Evolutionary conservation across 331 rosid genomes (phyloP).

Genomic region (Cydonia oblonga): DNA sequence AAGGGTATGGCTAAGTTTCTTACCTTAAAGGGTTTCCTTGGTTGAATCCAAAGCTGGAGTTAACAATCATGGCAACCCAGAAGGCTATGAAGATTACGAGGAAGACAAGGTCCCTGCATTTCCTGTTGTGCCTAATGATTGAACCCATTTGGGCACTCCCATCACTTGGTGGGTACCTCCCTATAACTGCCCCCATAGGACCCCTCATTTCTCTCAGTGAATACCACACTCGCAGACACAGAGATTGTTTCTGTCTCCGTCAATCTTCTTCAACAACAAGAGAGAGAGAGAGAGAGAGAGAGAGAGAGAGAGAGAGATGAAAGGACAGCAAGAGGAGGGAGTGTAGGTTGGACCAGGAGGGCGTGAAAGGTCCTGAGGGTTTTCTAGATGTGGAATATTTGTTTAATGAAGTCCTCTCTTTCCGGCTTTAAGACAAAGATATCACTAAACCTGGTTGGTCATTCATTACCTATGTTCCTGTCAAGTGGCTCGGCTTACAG

Average conservation of each 20-base stretch:
- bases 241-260: neutral
- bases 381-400: conserved; percentile 25
- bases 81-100: conserved; percentile 73
- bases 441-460: neutral
- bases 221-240: neutral
- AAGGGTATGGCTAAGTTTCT: conserved; percentile 10
- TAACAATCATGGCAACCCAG: conserved; percentile 95
- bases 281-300: neutral
- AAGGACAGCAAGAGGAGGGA: neutral
- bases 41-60: conserved; percentile 95
- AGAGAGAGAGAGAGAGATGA: neutral
- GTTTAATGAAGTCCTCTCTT: neutral
- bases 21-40: conserved; percentile 88
- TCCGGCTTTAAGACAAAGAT: conserved; percentile 23
- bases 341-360: neutral
- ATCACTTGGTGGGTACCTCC: conserved; percentile 90
- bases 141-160: conserved; percentile 66
- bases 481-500: conserved; percentile 3
- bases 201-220: conserved; percentile 54
- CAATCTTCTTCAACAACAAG: conserved; percentile 16
- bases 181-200: conserved; percentile 90
- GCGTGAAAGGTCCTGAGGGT: conserved; percentile 7
- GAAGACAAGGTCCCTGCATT: conserved; percentile 73
- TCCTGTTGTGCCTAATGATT: conserved; percentile 73
- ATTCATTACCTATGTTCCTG: neutral